Evolutionary conservation across 345 rosid species (phyloP).

Genomic region (Brassica cretica): DNA sequence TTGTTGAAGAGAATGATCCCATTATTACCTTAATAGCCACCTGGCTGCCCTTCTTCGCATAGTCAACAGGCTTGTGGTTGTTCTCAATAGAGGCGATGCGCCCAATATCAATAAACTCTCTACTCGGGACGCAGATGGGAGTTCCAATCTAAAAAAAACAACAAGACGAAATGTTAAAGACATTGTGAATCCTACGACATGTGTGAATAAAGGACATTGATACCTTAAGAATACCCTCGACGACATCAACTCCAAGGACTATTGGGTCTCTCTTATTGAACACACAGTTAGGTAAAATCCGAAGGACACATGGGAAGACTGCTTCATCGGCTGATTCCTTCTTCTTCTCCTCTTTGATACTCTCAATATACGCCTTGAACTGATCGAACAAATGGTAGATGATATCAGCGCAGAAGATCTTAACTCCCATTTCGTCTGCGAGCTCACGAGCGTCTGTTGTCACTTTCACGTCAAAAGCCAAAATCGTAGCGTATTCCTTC

Average conservation of each 20-base stretch:
- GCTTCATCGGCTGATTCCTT: slow-evolving; percentile 91
- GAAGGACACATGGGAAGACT: slow-evolving; percentile 85
- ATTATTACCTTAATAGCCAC: slow-evolving; percentile 83
- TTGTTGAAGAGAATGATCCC: slow-evolving; percentile 12
- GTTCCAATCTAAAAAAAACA: slow-evolving; percentile 66
- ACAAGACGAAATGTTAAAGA: background rate
- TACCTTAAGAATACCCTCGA: slow-evolving; percentile 81
- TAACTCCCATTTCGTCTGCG: slow-evolving; percentile 85
- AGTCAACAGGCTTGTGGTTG: slow-evolving; percentile 72
- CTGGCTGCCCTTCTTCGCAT: slow-evolving; percentile 75
- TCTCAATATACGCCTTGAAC: slow-evolving; percentile 79
- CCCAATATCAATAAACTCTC: slow-evolving; percentile 84
- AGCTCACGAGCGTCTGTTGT: slow-evolving; percentile 91
- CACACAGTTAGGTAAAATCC: slow-evolving; percentile 72
- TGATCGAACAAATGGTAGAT: slow-evolving; percentile 92
- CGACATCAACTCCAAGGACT: slow-evolving; percentile 80
- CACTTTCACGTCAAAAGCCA: slow-evolving; percentile 95
- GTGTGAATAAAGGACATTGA: background rate
- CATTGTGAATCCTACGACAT: slow-evolving; percentile 8
- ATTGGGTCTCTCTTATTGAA: slow-evolving; percentile 92
- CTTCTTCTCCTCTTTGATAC: slow-evolving; percentile 88
- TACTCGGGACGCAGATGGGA: slow-evolving; percentile 78
- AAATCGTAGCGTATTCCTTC: slow-evolving; percentile 84
- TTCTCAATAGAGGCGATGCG: slow-evolving; percentile 79
- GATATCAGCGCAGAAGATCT: slow-evolving; percentile 91